Conservation (phyloP, 495 filamentous ascomycete species). For the Penicillium maclennaniae region DNA sequence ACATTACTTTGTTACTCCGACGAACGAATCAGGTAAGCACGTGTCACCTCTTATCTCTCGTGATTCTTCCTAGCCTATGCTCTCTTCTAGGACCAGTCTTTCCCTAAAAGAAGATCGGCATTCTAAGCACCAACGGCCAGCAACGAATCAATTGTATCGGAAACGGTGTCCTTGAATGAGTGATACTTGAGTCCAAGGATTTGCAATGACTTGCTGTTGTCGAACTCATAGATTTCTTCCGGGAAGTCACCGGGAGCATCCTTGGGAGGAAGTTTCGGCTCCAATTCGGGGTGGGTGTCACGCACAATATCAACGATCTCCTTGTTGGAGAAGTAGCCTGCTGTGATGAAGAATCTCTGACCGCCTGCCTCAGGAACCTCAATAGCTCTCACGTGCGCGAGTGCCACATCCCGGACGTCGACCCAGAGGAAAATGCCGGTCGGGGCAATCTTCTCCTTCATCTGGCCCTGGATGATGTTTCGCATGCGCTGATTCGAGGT, state of each 20-base stretch:
- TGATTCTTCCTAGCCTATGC: not conserved
- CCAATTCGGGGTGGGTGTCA: conserved; percentile 62
- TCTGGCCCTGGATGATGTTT: conserved; percentile 57
- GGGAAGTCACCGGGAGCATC: conserved; percentile 39
- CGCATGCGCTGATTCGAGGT: conserved; percentile 60
- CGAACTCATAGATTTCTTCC: conserved; percentile 39
- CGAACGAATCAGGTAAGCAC: too few relatives aligned
- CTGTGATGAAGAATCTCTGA: conserved; percentile 67
- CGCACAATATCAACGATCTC: conserved; percentile 60
- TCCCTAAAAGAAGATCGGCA: not conserved
- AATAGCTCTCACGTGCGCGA: conserved; percentile 68
- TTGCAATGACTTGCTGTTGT: conserved; percentile 52
- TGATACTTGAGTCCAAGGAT: conserved; percentile 58
- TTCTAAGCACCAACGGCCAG: conserved; percentile 41
- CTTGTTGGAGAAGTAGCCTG: conserved; percentile 62
- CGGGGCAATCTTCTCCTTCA: conserved; percentile 58
- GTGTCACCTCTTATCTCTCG: too few relatives aligned
- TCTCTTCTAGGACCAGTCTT: not conserved
- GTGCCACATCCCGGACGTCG: conserved; percentile 68
- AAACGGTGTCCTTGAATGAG: conserved; percentile 50
- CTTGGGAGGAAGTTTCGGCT: conserved; percentile 53
- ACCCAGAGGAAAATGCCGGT: conserved; percentile 57
- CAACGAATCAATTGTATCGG: conserved; percentile 54
- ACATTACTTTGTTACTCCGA: too few relatives aligned
- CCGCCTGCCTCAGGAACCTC: conserved; percentile 62